These are phyloP conservation scores for Solanum chiquidenum DNA, from an alignment of 257 asterid species.

Conservation along the genomic window DNA sequence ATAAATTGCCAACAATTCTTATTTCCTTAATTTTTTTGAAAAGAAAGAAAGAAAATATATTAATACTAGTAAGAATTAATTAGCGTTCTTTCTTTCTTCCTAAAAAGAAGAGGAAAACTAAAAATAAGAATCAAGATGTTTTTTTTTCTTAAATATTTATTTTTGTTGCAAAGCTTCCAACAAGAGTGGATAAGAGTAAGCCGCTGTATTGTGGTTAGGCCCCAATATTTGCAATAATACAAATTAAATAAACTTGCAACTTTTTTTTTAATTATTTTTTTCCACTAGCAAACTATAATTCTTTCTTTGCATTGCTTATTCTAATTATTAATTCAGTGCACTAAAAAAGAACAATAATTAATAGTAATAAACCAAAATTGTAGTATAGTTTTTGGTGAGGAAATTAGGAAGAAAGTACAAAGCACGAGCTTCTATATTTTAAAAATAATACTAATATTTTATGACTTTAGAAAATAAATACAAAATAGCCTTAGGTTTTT, in stretches of 20 bases:
- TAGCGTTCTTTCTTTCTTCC: background rate
- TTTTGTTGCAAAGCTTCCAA: conserved; percentile 8
- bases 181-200: conserved; percentile 24
- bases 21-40: background rate
- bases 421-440: background rate
- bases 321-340: background rate
- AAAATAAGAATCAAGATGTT: background rate
- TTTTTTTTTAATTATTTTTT: background rate
- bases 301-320: background rate
- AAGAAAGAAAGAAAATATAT: background rate
- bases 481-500: background rate
- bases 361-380: background rate
- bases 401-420: background rate
- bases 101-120: background rate
- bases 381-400: background rate
- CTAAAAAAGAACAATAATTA: background rate
- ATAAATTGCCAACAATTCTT: background rate
- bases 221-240: background rate
- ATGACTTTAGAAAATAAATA: background rate
- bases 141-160: background rate
- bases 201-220: conserved; percentile 15
- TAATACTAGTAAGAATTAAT: background rate
- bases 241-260: background rate
- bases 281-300: background rate
- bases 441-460: background rate